phyloP scores from a whole-genome alignment of 2,329 filamentous ascomycete genomes.

The Kalmusia sp. region DNA sequence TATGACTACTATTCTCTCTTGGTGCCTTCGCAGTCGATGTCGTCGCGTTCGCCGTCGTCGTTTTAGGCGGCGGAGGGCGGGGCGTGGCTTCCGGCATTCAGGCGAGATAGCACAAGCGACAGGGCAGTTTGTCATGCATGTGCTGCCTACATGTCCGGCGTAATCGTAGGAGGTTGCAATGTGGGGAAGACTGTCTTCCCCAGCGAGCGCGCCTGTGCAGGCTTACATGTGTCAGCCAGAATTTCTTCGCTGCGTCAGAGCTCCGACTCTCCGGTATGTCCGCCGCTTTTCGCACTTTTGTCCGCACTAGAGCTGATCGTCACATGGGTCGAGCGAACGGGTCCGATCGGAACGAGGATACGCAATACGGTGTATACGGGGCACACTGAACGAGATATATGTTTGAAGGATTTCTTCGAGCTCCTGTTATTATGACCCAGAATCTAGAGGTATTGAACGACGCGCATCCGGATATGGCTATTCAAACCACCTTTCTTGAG shows the following conservation, averaged over 20 bases:
- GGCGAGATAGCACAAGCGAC: neutral
- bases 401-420: neutral
- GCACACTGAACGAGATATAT: neutral
- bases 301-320: neutral
- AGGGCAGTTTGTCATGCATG: neutral
- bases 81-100: slow-evolving; percentile 25
- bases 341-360: neutral
- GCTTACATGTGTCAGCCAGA: slow-evolving; percentile 4
- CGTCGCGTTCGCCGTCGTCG: slow-evolving; percentile 9
- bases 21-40: neutral
- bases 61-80: slow-evolving; percentile 18
- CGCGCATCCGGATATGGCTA: too few relatives aligned
- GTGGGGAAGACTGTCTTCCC: neutral
- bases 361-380: slow-evolving; percentile 5
- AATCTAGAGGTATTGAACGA: too few relatives aligned
- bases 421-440: too few relatives aligned
- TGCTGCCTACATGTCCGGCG: neutral
- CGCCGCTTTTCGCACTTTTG: slow-evolving; percentile 18
- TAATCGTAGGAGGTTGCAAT: neutral
- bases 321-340: neutral
- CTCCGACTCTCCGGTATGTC: slow-evolving; percentile 5
- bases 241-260: neutral
- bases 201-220: neutral
- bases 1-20: neutral
- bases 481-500: too few relatives aligned